phyloP scores from a whole-genome alignment of 495 filamentous ascomycete species.

The Tetracladium setigerum region DNA sequence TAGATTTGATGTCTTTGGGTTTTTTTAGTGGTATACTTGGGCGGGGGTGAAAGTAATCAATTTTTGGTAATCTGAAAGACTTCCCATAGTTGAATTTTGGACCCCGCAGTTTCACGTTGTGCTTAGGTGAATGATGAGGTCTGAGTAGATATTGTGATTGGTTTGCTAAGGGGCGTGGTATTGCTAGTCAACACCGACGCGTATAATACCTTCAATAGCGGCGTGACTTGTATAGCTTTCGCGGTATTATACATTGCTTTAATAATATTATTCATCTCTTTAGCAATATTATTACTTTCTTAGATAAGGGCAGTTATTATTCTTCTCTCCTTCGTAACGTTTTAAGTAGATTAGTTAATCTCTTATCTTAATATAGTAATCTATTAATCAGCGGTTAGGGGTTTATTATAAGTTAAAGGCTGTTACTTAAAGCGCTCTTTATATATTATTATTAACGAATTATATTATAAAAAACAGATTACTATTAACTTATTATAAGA shows the following conservation, averaged over 20 bases:
- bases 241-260: constrained; percentile 2
- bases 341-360: not conserved
- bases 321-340: not conserved
- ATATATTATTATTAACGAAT: too few relatives aligned
- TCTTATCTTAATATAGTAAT: constrained; percentile 4
- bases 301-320: not conserved
- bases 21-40: too few relatives aligned
- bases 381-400: constrained; percentile 4
- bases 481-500: too few relatives aligned
- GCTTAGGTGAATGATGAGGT: constrained; percentile 7
- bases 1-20: too few relatives aligned
- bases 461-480: too few relatives aligned
- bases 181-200: constrained; percentile 5
- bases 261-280: constrained; percentile 4
- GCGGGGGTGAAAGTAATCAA: too few relatives aligned
- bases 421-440: too few relatives aligned
- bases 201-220: not conserved
- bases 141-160: constrained; percentile 8
- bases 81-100: too few relatives aligned
- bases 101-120: constrained; percentile 1
- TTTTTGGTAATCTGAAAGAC: too few relatives aligned
- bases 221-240: not conserved
- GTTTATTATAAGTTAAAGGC: too few relatives aligned
- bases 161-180: constrained; percentile 1
- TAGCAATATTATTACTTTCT: constrained; percentile 4